phyloP scores from a whole-genome alignment of 2,329 filamentous ascomycete genomes.

The Aureobasidium pullulans region DNA sequence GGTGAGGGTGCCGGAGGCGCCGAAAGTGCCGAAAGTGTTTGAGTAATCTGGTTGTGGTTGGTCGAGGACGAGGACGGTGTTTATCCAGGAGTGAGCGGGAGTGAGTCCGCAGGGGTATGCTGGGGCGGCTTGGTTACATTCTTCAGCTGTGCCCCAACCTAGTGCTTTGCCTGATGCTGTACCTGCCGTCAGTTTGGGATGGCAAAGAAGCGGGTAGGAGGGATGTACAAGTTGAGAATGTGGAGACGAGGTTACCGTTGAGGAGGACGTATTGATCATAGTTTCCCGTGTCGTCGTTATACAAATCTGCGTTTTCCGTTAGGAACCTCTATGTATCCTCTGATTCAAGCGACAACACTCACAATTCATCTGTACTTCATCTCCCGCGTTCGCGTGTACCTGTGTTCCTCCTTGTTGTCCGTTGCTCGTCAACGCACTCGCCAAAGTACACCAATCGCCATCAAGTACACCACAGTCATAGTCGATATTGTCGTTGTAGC shows the following conservation, averaged over 20 bases:
- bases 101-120: background rate
- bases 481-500: background rate
- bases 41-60: slow-evolving; percentile 33
- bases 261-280: slow-evolving; percentile 35
- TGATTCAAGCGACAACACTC: background rate
- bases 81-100: slow-evolving; percentile 30
- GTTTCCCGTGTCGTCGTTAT: slow-evolving; percentile 32
- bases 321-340: too few relatives aligned
- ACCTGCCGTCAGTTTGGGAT: slow-evolving; percentile 15
- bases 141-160: background rate
- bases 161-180: background rate
- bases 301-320: slow-evolving; percentile 25
- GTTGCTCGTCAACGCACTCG: background rate
- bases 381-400: background rate
- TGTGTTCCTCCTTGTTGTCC: background rate
- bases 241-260: slow-evolving; percentile 34
- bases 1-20: background rate
- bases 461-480: background rate
- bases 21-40: slow-evolving; percentile 29
- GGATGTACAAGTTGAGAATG: slow-evolving; percentile 39
- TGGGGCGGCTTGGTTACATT: background rate
- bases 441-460: background rate
- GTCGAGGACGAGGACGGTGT: slow-evolving; percentile 33
- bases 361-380: background rate
- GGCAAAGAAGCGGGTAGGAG: slow-evolving; percentile 22